These are phyloP conservation scores for Aspergillus biplanus DNA, from an alignment of 495 filamentous ascomycete species.

Conservation along the genomic window DNA sequence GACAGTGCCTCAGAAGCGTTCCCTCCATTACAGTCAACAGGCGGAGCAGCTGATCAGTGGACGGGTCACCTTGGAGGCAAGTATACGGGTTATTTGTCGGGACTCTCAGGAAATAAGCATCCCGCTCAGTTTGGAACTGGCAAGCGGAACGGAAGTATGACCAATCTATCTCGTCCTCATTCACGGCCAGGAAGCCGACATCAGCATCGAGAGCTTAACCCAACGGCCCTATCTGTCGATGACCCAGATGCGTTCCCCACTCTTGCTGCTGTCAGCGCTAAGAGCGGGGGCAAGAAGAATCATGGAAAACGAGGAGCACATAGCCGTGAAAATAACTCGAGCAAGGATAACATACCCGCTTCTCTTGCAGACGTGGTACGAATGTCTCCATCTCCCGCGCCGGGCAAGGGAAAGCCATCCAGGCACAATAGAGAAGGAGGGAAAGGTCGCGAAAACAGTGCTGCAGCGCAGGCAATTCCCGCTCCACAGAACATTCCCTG, in stretches of 20 bases:
- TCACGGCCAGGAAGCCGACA: constrained; percentile 90
- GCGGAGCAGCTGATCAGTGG: constrained; percentile 59
- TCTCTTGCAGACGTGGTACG: constrained; percentile 95
- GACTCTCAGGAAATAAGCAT: constrained; percentile 31
- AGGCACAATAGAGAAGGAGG: constrained; percentile 46
- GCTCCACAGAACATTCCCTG: constrained; percentile 92
- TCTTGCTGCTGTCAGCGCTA: constrained; percentile 78
- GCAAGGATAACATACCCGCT: constrained; percentile 70
- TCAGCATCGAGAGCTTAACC: constrained; percentile 67
- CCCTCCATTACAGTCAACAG: constrained; percentile 67
- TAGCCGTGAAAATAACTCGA: constrained; percentile 48
- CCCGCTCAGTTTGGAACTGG: constrained; percentile 42
- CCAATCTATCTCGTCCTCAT: constrained; percentile 58
- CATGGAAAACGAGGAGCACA: constrained; percentile 87
- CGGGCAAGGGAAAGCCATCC: constrained; percentile 54
- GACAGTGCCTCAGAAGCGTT: constrained; percentile 81
- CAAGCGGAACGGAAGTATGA: constrained; percentile 55
- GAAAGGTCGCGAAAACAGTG: constrained; percentile 73
- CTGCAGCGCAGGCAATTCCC: constrained; percentile 79
- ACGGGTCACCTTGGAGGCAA: constrained; percentile 49
- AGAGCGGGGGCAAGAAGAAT: constrained; percentile 78
- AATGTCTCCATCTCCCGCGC: constrained; percentile 80
- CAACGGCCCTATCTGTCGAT: constrained; percentile 77
- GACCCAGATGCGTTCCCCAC: constrained; percentile 96
- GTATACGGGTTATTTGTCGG: constrained; percentile 41